These are phyloP conservation scores for Colletotrichum lentis DNA, from an alignment of 2,329 filamentous ascomycete genomes.

Conservation along the genomic window DNA sequence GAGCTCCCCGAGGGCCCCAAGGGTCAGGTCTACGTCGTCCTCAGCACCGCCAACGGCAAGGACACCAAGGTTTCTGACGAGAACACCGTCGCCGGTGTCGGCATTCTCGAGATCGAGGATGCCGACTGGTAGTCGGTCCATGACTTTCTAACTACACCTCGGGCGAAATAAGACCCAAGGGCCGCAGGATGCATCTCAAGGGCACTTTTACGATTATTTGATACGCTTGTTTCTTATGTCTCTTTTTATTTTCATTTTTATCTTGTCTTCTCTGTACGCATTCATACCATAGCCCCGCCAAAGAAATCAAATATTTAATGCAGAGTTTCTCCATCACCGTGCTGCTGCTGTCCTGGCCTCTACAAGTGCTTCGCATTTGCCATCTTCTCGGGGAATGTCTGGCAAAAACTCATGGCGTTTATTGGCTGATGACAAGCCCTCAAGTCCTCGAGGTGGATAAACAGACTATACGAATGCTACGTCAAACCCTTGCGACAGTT, in stretches of 20 bases:
- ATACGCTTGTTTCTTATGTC: neutral
- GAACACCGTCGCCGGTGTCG: constrained; percentile 51
- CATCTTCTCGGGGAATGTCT: neutral
- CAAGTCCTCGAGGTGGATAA: no score
- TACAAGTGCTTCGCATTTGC: no score
- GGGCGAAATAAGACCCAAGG: neutral
- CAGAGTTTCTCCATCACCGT: neutral
- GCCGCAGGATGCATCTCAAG: neutral
- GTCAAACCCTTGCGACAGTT: neutral
- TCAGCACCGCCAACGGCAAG: constrained; percentile 48
- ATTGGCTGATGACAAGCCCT: no score
- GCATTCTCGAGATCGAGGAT: constrained; percentile 46
- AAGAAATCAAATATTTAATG: neutral
- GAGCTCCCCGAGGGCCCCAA: constrained; percentile 43
- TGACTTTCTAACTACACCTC: no score
- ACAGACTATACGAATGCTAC: neutral
- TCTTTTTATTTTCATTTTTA: neutral
- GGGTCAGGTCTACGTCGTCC: constrained; percentile 54
- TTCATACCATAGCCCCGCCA: neutral
- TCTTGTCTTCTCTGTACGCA: neutral
- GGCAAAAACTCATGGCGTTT: no score
- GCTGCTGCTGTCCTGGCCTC: no score
- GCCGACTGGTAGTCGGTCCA: neutral
- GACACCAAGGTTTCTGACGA: constrained; percentile 45
- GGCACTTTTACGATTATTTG: neutral